Conservation (phyloP, 78 protist genomes). For the Tieghemostelium lacteum region DNA sequence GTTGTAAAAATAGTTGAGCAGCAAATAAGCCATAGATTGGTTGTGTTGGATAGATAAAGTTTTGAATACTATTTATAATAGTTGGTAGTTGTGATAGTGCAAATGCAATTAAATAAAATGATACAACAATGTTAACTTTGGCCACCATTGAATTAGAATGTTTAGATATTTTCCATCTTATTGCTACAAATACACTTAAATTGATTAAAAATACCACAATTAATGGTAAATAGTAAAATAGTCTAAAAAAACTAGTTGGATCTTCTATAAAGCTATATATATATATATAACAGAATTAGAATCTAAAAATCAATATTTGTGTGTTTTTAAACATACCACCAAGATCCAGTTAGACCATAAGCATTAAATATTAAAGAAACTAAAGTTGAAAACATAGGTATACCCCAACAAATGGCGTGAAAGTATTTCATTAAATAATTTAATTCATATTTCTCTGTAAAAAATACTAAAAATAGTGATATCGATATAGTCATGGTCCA, state of each 20-base stretch:
- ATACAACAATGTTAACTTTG: slow-evolving; percentile 56
- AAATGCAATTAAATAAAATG: slow-evolving; percentile 78
- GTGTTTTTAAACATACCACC: too few species aligned
- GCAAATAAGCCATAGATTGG: slow-evolving; percentile 52
- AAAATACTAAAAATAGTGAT: slow-evolving; percentile 40
- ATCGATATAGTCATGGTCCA: slow-evolving; percentile 72
- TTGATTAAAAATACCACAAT: slow-evolving; percentile 57
- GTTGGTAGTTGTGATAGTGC: slow-evolving; percentile 76
- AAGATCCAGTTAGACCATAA: slow-evolving; percentile 55
- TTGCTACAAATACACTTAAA: slow-evolving; percentile 38
- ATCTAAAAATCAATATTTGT: not conserved
- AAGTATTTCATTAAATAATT: slow-evolving; percentile 23
- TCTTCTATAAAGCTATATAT: slow-evolving; percentile 28
- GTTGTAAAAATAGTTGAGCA: slow-evolving; percentile 66
- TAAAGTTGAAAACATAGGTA: slow-evolving; percentile 35
- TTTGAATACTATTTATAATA: slow-evolving; percentile 75
- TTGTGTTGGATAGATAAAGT: slow-evolving; percentile 39
- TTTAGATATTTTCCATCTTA: slow-evolving; percentile 44
- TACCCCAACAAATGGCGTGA: slow-evolving; percentile 55
- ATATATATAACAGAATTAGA: not conserved
- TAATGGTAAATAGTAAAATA: slow-evolving; percentile 50
- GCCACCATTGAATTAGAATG: slow-evolving; percentile 64
- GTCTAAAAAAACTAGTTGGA: slow-evolving; percentile 46
- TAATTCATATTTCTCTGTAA: slow-evolving; percentile 18
- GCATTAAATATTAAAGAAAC: slow-evolving; percentile 44